These are phyloP conservation scores for Arxiozyma telluris DNA, from an alignment of 1,139 yeast genomes.

Conservation along the genomic window DNA sequence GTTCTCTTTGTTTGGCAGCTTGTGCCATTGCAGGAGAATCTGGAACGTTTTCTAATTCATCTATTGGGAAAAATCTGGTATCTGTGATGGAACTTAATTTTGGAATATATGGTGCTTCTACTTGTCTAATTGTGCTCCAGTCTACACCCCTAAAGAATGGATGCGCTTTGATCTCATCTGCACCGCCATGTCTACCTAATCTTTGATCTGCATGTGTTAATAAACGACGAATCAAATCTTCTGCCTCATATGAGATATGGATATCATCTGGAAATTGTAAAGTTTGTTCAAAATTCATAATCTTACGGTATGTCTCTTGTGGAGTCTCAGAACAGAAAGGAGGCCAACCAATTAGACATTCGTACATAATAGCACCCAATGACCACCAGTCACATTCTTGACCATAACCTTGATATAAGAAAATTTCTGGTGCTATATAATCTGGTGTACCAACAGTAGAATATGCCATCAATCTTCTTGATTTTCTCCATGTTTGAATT, in stretches of 20 bases:
- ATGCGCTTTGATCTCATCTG: constrained; percentile 83
- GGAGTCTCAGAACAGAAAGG: constrained; percentile 98
- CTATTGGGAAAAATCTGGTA: constrained; percentile 96
- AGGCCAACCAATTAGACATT: constrained; percentile 98
- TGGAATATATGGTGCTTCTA: constrained; percentile 92
- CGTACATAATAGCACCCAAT: constrained; percentile 96
- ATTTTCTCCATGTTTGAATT: constrained; percentile 97
- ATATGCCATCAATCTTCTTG: constrained; percentile 93
- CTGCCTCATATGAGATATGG: constrained; percentile 88
- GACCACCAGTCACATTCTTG: constrained; percentile 99
- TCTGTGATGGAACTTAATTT: constrained; percentile 81
- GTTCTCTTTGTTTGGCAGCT: constrained; percentile 51
- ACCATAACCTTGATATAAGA: constrained; percentile 94
- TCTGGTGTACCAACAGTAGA: constrained; percentile 99
- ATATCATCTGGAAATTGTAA: constrained; percentile 92
- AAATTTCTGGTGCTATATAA: constrained; percentile 97
- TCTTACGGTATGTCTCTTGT: constrained; percentile 94
- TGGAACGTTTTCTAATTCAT: constrained; percentile 90
- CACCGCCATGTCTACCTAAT: constrained; percentile 87
- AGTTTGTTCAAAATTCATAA: constrained; percentile 90
- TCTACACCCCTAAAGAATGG: constrained; percentile 95
- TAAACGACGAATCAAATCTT: constrained; percentile 77
- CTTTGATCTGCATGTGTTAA: constrained; percentile 80
- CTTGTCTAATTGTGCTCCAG: constrained; percentile 88
- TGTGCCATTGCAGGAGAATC: constrained; percentile 79